phyloP scores from a whole-genome alignment of 2,329 filamentous ascomycete genomes.

The Cladosporium phlei region DNA sequence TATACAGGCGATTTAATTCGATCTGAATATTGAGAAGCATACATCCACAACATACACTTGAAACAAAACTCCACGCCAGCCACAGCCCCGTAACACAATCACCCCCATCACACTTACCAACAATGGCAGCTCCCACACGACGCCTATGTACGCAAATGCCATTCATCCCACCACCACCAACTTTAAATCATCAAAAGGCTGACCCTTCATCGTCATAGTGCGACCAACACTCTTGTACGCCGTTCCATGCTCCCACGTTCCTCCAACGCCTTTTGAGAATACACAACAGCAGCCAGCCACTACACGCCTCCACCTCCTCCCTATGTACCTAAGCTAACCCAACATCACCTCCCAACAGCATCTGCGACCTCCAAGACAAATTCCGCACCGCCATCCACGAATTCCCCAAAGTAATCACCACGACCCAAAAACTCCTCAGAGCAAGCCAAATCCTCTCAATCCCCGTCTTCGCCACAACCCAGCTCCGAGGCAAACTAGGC shows the following conservation, averaged over 20 bases:
- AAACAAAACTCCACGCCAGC: too few species aligned
- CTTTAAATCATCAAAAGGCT: constrained; percentile 12
- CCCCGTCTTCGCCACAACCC: constrained; percentile 81
- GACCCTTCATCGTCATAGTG: constrained; percentile 17
- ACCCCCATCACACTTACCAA: neutral
- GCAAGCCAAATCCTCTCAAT: constrained; percentile 56
- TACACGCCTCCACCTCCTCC: neutral
- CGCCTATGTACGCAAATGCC: constrained; percentile 16
- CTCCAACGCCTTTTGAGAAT: neutral
- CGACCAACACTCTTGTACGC: constrained; percentile 17
- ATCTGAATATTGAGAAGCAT: too few species aligned
- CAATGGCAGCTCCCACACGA: constrained; percentile 15
- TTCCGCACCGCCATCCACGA: constrained; percentile 79
- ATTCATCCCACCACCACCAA: neutral
- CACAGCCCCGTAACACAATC: neutral
- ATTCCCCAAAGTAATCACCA: constrained; percentile 66
- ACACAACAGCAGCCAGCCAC: too few species aligned
- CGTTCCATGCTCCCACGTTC: neutral
- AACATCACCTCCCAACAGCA: constrained; percentile 53
- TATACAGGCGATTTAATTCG: too few species aligned
- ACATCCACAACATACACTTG: too few species aligned
- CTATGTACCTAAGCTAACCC: neutral
- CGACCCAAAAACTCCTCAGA: constrained; percentile 49
- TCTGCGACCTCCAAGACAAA: constrained; percentile 94
- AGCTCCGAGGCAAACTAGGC: constrained; percentile 73